phyloP scores from a whole-genome alignment of 2,329 filamentous ascomycete genomes.

The Exophiala phaeomuriformis region DNA sequence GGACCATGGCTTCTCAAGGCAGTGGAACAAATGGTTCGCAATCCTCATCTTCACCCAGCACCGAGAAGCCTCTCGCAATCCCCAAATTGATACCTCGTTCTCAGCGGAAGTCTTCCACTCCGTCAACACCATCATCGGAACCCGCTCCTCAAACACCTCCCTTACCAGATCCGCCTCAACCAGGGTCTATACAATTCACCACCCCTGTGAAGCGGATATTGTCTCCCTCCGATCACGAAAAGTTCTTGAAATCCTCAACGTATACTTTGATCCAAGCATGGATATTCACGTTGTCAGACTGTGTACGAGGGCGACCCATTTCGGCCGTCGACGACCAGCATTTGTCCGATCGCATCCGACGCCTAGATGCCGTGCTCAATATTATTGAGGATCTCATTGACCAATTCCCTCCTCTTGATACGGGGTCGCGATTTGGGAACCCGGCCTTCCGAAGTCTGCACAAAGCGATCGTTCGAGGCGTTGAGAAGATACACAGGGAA shows the following conservation, averaged over 20 bases:
- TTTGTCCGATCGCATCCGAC: slow-evolving; percentile 53
- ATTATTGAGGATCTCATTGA: slow-evolving; percentile 60
- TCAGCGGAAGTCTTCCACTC: slow-evolving; percentile 30
- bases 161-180: slow-evolving; percentile 61
- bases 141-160: slow-evolving; percentile 69
- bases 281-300: slow-evolving; percentile 77
- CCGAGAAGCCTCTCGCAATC: slow-evolving; percentile 10
- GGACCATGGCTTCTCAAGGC: not conserved
- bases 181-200: slow-evolving; percentile 54
- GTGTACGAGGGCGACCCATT: slow-evolving; percentile 63
- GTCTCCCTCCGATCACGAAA: slow-evolving; percentile 67
- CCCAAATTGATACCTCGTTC: slow-evolving; percentile 28
- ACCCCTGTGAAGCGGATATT: slow-evolving; percentile 72
- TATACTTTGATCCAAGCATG: slow-evolving; percentile 73
- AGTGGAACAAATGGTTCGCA: not conserved
- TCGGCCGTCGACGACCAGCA: slow-evolving; percentile 54
- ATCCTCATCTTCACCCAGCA: not conserved
- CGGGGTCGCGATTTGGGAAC: slow-evolving; percentile 90
- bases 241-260: slow-evolving; percentile 71
- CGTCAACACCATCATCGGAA: slow-evolving; percentile 30
- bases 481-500: slow-evolving; percentile 37
- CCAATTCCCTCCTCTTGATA: slow-evolving; percentile 71
- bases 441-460: slow-evolving; percentile 80
- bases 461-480: slow-evolving; percentile 42
- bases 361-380: slow-evolving; percentile 63